Base-by-base conservation (phyloP, 495 filamentous ascomycete species). In the Zalerion maritima region DNA sequence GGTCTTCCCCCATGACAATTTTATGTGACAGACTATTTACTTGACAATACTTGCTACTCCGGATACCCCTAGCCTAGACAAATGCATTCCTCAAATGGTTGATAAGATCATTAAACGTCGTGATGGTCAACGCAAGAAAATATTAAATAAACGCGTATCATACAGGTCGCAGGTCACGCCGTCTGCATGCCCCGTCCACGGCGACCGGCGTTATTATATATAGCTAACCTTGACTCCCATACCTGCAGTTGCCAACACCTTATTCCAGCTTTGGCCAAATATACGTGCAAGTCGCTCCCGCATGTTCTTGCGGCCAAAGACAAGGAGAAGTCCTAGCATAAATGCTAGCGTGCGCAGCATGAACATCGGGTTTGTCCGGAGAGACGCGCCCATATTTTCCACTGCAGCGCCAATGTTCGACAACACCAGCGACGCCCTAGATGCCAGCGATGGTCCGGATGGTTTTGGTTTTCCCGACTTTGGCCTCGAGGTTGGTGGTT, bases 141-240 rank as follows among this genome's bases (percentile, higher is more conserved):
- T 33, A 32, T 39, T 39, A 18, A 38, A 38, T 39, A 43, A 37
- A 37, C 28, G 25, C 30, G 13, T 24, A 11, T 35, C 34, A 28
- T 40, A 45, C 28, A 28, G 35, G 29, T 26, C 33, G 21, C 29
- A 11, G 2, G 18, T 15, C 10, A 19, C 17, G 12, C 22, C 17
- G 3, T 25, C 26, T 10, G 8, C 27, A 17, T 15, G 24, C 14
- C 14, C 18, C 10, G 13, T 14, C 23, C 8, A 11, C 12, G 20
- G 20, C 18, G 4, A 26, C 21, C 19, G 5, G 13, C n/a, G n/a
- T n/a, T n/a, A 26, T 34, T 50, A 94, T 31, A 97, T 89, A 60
- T 97, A 97, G 54, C 77, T 91, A 43, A 97, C 85, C 58, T 94
- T 96, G 29, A 93, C 81, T 1, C 91, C 89, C 87, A 96, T 94